These are phyloP conservation scores for Leptographium lundbergii DNA, from an alignment of 2,329 filamentous ascomycete genomes.

Conservation along the genomic window DNA sequence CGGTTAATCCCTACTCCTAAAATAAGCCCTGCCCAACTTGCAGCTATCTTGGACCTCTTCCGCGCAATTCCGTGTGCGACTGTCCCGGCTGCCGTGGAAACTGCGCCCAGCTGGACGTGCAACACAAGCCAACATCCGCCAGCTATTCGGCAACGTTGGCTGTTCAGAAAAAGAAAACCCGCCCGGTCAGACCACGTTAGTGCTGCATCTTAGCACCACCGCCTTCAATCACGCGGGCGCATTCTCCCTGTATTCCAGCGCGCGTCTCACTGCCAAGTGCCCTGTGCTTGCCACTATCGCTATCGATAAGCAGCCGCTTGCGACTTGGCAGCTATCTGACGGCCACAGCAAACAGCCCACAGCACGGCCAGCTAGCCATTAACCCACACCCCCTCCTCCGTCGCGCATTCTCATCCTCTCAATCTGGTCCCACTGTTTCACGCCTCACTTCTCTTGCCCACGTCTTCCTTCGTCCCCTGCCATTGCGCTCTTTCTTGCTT, in stretches of 20 bases:
- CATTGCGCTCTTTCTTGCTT: not conserved
- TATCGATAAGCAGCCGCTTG: constrained; percentile 1
- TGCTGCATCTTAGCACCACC: not conserved
- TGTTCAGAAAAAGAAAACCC: not conserved
- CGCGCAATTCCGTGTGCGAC: not conserved
- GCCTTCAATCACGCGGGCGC: not conserved
- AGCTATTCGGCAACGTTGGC: not conserved
- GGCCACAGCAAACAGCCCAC: not conserved
- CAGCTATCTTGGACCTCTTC: not conserved
- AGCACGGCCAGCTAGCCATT: not conserved
- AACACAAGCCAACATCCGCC: not conserved
- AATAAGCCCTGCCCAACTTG: not conserved
- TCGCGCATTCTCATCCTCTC: constrained; percentile 1
- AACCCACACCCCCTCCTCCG: not conserved
- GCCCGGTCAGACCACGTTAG: not conserved
- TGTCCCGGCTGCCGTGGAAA: not conserved
- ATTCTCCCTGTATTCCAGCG: not conserved
- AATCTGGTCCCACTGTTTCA: not conserved
- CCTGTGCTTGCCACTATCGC: not conserved
- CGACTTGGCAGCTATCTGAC: not conserved
- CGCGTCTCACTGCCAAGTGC: not conserved
- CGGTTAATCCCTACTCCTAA: not conserved
- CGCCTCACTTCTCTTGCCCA: not conserved
- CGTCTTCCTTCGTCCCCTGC: not conserved
- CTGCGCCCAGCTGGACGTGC: not conserved